Evolutionary conservation across 139 green algal species (phyloP), one percentile per base, ranked within the genome.

Genomic region (Picochlorum sp.): DNA sequence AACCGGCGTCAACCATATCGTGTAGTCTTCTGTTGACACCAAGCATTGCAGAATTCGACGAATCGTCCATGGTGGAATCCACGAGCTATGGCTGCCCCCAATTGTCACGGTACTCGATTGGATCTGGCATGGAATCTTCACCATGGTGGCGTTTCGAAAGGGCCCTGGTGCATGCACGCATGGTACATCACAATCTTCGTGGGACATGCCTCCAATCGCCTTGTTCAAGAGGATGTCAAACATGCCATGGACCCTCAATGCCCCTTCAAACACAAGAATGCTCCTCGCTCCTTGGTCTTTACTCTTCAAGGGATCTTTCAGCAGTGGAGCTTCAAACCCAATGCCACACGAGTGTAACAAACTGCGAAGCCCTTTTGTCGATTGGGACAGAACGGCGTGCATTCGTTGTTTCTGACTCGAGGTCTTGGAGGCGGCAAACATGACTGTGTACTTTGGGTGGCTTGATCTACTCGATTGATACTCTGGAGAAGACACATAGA

Each of bases 211-310:
- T 11, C 34, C 15, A n/a, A 46, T 56, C 16, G n/a, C 47, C 26
- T 84, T 74, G 34, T 82, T 72, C 16, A 85, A 21, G 18, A 88
- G 57, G 21, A 74, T 82, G 46, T 89, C 77, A 49, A 82, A 85
- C 11, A 89, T 69, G 15, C 72, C 76, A 38, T 86, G 78, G 41
- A 86, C 83, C 4, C 73, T 63, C 3, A 65, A 7, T 2, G 61
- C 46, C 0, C 79, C 79, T 3, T 80, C 56, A 61, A 87, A 76
- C 24, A 72, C 59, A 59, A 88, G 72, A 74, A 89, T 37, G 14
- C 28, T 47, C 24, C 30, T 59, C 13, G 6, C 21, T 41, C 51
- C 51, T 32, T 62, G 56, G 8, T 62, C 56, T 21, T 46, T 21
- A 23, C 11, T 18, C 11, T 16, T 73, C 84, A 47, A 69, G 60